Conservation (phyloP, 1,139 yeast species). For the Taphrina pruni region DNA sequence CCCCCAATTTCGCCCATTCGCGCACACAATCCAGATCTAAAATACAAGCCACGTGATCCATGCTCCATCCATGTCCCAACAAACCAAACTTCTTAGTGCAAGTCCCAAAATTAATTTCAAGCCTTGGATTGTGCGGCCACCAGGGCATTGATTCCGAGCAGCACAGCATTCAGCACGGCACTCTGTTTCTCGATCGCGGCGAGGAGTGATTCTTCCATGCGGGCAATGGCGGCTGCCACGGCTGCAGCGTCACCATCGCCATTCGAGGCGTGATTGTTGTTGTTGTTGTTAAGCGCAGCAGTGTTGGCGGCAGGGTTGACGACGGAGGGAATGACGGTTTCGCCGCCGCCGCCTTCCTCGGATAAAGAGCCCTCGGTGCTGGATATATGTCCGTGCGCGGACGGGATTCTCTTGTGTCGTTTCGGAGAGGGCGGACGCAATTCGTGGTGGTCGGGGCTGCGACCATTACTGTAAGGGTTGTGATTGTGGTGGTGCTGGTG, state of each 20-base stretch:
- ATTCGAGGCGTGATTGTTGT: too few relatives aligned
- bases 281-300: too few relatives aligned
- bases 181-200: constrained; percentile 13
- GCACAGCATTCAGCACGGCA: constrained; percentile 9
- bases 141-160: constrained; percentile 15
- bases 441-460: neutral
- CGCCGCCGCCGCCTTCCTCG: neutral
- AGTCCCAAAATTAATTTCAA: neutral
- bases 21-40: too few relatives aligned
- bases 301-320: too few relatives aligned
- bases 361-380: constrained; percentile 11
- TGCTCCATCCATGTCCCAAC: neutral
- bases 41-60: too few relatives aligned
- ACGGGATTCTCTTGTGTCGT: neutral
- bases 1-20: too few relatives aligned
- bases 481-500: neutral
- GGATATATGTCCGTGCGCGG: neutral
- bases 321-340: neutral
- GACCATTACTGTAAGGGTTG: too few relatives aligned
- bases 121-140: constrained; percentile 16
- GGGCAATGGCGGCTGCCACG: constrained; percentile 8
- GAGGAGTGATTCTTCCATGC: neutral
- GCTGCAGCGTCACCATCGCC: neutral
- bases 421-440: neutral
- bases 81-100: too few relatives aligned